Evolutionary conservation across 805 yeast genomes (phyloP), one percentile per base, ranked within the genome.

Genomic region (Yamadazyma paraphyllophila): DNA sequence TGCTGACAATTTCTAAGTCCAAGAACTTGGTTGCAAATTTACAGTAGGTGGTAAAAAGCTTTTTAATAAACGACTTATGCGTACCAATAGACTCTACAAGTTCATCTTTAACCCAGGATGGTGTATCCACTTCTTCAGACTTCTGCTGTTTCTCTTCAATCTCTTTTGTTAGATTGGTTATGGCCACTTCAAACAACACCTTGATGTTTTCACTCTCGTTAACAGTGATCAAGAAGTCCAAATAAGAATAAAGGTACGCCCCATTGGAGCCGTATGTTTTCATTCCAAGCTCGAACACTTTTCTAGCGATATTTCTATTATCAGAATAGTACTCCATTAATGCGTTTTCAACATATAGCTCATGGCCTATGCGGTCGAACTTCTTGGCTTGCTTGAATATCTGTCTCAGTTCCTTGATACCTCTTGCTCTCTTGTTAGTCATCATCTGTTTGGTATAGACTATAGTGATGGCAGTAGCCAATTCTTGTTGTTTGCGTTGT

Each of bases 271-370:
- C 64, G 31, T 71, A 79, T 37, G 67, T 59, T 59, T 81, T 87
- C 69, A 88, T 69, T 7, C 95, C 97, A 36, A 88, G 63, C 50
- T 87, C 95, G 61, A 88, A 84, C 14, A 91, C 82, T 58, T 83
- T 83, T 42, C 77, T 69, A 0, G 97, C 91, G 37, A 87, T 81
- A 44, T 80, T 82, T 17, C 76, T 67, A 49, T 83, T 85, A 48
- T 79, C 83, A 48, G 83, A 74, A 54, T 80, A 81, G 54, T 78
- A 82, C 59, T 92, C 99, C 70, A 90, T 73, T 59, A 80, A 70
- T 0, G 97, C 96, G 57, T 86, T 85, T 48, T 88, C 92, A 15
- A 83, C 82, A 63, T 78, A 92, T 15, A 92, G 77, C 54, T 88
- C 88, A 69, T 82, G 81, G 0, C 95, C 84, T 35, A 85, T 65